phyloP scores from a whole-genome alignment of 2,329 filamentous ascomycete species.

The Trichothecium roseum region DNA sequence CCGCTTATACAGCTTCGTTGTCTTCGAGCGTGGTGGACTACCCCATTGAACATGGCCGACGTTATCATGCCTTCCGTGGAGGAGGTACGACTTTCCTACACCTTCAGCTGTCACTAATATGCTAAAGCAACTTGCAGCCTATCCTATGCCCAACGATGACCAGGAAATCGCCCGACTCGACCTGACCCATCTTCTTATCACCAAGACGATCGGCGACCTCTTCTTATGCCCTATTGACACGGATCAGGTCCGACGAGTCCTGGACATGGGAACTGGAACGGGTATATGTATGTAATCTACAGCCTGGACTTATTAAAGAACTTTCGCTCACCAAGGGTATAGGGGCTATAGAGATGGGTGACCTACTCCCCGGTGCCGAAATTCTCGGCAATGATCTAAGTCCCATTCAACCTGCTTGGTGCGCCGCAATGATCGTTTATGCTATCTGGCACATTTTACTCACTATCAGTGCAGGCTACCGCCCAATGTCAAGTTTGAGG shows the following conservation, averaged over 20 bases:
- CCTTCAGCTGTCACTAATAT: background rate
- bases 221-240: background rate
- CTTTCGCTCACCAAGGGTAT: background rate
- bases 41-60: slow-evolving; percentile 18
- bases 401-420: slow-evolving; percentile 18
- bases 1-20: slow-evolving; percentile 14
- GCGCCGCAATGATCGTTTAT: background rate
- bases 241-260: slow-evolving; percentile 19
- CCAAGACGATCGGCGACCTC: slow-evolving; percentile 13
- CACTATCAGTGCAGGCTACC: slow-evolving; percentile 13
- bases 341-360: slow-evolving; percentile 28
- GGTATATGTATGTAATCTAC: slow-evolving; percentile 22
- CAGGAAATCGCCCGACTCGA: slow-evolving; percentile 26
- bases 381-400: slow-evolving; percentile 19
- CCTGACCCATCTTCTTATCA: slow-evolving; percentile 23
- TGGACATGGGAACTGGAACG: slow-evolving; percentile 33
- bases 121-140: slow-evolving; percentile 4
- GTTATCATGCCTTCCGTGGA: slow-evolving; percentile 21
- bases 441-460: background rate
- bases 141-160: slow-evolving; percentile 17
- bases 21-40: slow-evolving; percentile 16
- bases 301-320: slow-evolving; percentile 1
- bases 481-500: slow-evolving; percentile 22
- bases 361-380: slow-evolving; percentile 19
- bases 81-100: slow-evolving; percentile 11